Conservation (phyloP, 2,329 filamentous ascomycete species). For the Aspergillus ruber region DNA sequence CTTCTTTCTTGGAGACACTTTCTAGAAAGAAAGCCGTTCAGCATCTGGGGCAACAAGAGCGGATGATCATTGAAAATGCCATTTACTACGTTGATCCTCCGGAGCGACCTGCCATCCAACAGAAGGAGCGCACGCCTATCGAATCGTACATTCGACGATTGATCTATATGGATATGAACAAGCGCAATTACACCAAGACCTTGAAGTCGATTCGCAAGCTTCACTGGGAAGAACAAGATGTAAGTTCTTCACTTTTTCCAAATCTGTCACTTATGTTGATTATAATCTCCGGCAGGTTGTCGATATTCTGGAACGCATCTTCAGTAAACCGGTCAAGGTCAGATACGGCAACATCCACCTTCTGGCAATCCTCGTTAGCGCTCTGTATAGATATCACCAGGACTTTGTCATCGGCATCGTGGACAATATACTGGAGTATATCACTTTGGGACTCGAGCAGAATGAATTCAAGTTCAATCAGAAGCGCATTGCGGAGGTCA, state of each 20-base stretch:
- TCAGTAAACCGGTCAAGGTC: constrained; percentile 92
- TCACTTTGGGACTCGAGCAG: constrained; percentile 80
- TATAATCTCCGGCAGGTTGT: constrained; percentile 51
- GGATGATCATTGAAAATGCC: constrained; percentile 97
- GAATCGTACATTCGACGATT: constrained; percentile 90
- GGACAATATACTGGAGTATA: constrained; percentile 82
- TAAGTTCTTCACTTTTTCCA: constrained; percentile 26
- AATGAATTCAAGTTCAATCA: constrained; percentile 99
- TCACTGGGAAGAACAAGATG: constrained; percentile 93
- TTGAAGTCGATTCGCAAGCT: constrained; percentile 90
- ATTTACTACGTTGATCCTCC: constrained; percentile 97
- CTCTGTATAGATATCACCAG: constrained; percentile 85
- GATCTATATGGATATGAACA: constrained; percentile 88
- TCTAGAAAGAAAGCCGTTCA: constrained; percentile 94
- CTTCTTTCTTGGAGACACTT: constrained; percentile 85
- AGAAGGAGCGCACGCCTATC: constrained; percentile 90
- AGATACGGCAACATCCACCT: constrained; percentile 97
- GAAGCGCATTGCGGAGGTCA: constrained; percentile 87
- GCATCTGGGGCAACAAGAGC: constrained; percentile 89
- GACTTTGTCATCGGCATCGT: constrained; percentile 87
- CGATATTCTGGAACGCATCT: constrained; percentile 75
- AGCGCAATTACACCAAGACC: constrained; percentile 87
- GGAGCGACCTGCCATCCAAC: constrained; percentile 84
- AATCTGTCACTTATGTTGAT: neutral
- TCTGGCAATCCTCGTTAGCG: constrained; percentile 79